Conservation (phyloP, 2,329 filamentous ascomycete species). For the Peltaster fructicola region DNA sequence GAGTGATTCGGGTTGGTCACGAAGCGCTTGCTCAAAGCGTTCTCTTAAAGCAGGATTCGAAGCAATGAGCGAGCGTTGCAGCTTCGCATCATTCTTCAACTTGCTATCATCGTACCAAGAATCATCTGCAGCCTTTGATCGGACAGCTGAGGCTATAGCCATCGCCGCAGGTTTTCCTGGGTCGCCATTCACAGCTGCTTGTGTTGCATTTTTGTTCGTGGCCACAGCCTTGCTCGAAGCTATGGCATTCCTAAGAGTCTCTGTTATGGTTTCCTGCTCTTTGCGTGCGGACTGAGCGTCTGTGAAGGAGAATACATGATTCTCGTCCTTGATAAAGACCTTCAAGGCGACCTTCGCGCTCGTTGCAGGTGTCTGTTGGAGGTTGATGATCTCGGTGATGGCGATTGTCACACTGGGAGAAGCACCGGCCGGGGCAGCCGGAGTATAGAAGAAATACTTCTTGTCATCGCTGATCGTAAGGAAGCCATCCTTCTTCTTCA, state of each 20-base stretch:
- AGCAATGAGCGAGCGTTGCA: constrained; percentile 79
- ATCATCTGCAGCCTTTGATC: constrained; percentile 30
- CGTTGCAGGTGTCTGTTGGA: constrained; percentile 86
- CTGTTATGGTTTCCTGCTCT: constrained; percentile 74
- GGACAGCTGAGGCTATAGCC: constrained; percentile 57
- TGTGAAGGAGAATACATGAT: constrained; percentile 81
- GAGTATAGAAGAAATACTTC: constrained; percentile 65
- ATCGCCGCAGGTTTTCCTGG: constrained; percentile 45
- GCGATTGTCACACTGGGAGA: constrained; percentile 50
- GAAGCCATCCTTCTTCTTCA: constrained; percentile 92
- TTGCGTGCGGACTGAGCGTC: constrained; percentile 54
- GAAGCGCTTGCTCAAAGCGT: constrained; percentile 72
- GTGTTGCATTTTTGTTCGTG: constrained; percentile 4
- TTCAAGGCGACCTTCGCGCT: constrained; percentile 85
- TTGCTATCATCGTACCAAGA: constrained; percentile 66
- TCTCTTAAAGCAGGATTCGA: constrained; percentile 54
- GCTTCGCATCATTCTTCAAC: constrained; percentile 57
- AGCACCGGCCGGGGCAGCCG: constrained; percentile 41
- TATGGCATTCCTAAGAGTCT: constrained; percentile 61
- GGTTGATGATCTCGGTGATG: constrained; percentile 67
- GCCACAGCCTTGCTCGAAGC: constrained; percentile 43
- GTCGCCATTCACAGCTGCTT: constrained; percentile 8
- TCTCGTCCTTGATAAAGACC: constrained; percentile 61
- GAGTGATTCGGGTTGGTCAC: constrained; percentile 70
- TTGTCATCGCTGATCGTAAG: constrained; percentile 58